Base-by-base conservation (phyloP, 768 basidiomycete genomes). In the Termitomyces bulborhizus region DNA sequence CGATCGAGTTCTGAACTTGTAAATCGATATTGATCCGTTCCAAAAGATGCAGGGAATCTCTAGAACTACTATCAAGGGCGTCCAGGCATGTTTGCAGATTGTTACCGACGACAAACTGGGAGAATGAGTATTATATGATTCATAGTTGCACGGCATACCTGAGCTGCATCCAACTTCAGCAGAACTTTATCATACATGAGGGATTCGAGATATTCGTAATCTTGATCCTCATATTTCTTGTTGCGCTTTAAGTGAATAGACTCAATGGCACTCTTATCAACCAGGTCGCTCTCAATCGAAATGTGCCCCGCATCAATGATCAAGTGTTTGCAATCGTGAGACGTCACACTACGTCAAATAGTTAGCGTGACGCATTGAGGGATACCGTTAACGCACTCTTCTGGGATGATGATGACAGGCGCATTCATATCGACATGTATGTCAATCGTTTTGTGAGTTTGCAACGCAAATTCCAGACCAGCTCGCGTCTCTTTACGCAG, bases 221-320 rank as follows among this genome's bases (percentile, higher is more conserved):
- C 97, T 49, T 88, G 88, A 16, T 94, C 92, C 40, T 76, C 83
- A 67, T 97, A 97, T 64, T 87, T 76, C 66, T 88, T 83, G 45
- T 88, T 85, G 49, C 90, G 83, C 68, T 97, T 98, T 58, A 84
- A 76, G 49, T 90, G 84, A 40, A 98, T 81, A 27, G 84, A 81
- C 36, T 84, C 79, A 43, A 95, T 77, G 3, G 86, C 84, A 34
- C 82, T 77, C 73, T 98, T 92, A 63, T 90, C 84, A 3, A 86
- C 97, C 3, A 98, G 79, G 55, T 95, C 83, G 64, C 93, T 96
- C 66, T 89, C 86, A 36, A 99, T 86, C 1, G 94, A 83, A 60
- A 99, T 96, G 66, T 98, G 97, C 56, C 97, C 97, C 4, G 96
- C 97, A 67, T 98, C 97, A 51, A 98, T 76, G 15, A 98, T 83